A percentile compares a stretch with the other conserved stretches of the same genome.
Evolutionary conservation across 176 grass and related monocot species (phyloP).

Genomic region (Triticum monococcum): DNA sequence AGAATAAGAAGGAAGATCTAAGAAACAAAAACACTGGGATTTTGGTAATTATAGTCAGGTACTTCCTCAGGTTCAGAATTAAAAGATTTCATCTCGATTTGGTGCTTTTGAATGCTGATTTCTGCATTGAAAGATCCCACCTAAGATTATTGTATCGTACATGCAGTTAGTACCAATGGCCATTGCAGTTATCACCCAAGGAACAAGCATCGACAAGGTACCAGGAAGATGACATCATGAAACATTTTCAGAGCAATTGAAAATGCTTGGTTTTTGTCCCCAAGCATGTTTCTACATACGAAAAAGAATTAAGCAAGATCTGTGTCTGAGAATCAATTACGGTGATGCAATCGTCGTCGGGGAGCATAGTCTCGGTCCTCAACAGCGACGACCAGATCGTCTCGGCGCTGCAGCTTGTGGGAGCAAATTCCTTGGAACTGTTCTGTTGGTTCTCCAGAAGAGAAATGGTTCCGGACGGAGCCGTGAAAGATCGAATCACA

Average conservation of each 20-base stretch:
- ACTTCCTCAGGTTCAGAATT: conserved; percentile 15
- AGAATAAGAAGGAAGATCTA: neutral
- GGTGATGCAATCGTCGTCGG: conserved; percentile 25
- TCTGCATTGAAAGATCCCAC: neutral
- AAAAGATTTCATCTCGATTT: neutral
- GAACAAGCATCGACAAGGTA: conserved; percentile 23
- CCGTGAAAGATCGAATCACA: neutral
- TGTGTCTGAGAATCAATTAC: conserved; percentile 41
- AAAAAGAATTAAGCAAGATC: conserved; percentile 25
- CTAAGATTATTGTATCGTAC: conserved; percentile 1
- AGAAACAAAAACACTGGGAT: neutral
- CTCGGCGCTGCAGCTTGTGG: neutral
- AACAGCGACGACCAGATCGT: neutral
- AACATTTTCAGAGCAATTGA: neutral
- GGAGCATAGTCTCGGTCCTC: conserved; percentile 34
- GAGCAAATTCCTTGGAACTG: neutral
- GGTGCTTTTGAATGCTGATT: conserved; percentile 1
- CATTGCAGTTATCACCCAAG: neutral
- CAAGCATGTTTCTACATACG: neutral
- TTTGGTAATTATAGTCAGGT: neutral
- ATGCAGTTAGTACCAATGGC: conserved; percentile 4
- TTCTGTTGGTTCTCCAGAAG: conserved; percentile 12
- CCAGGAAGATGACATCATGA: neutral
- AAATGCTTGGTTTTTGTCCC: neutral
- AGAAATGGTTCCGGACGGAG: neutral